These are phyloP conservation scores for Fusarium oligoseptatum DNA, from an alignment of 2,329 filamentous ascomycete species.

Conservation along the genomic window DNA sequence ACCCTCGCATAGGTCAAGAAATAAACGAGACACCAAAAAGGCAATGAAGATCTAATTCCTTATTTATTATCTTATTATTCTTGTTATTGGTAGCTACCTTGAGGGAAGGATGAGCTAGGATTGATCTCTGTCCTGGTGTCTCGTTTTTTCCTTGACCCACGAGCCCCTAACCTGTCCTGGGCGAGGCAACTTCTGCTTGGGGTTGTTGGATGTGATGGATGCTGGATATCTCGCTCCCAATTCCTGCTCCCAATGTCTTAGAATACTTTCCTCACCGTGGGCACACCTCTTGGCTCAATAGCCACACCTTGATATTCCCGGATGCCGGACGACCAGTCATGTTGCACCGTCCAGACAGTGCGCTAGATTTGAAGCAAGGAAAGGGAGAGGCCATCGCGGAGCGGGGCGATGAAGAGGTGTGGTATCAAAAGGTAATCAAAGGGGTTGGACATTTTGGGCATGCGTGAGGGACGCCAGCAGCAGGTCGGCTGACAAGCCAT, in stretches of 20 bases:
- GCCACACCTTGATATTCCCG: slow-evolving; percentile 31
- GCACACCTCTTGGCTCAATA: slow-evolving; percentile 20
- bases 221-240: slow-evolving; percentile 14
- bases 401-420: slow-evolving; percentile 28
- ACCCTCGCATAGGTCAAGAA: not conserved
- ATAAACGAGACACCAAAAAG: not conserved
- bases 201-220: slow-evolving; percentile 15
- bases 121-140: not conserved
- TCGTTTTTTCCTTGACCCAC: not conserved
- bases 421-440: slow-evolving; percentile 30
- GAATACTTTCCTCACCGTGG: slow-evolving; percentile 14
- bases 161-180: slow-evolving; percentile 2
- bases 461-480: slow-evolving; percentile 22
- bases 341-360: slow-evolving; percentile 30
- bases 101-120: not conserved
- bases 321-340: slow-evolving; percentile 26
- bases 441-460: slow-evolving; percentile 26
- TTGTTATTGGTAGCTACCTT: not conserved
- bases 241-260: slow-evolving; percentile 40
- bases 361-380: slow-evolving; percentile 28
- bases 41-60: not conserved
- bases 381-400: slow-evolving; percentile 20
- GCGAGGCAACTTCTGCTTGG: slow-evolving; percentile 1
- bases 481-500: slow-evolving; percentile 47
- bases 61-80: not conserved